phyloP scores from a whole-genome alignment of 257 asterid genomes.

The Plectranthus barbatus region DNA sequence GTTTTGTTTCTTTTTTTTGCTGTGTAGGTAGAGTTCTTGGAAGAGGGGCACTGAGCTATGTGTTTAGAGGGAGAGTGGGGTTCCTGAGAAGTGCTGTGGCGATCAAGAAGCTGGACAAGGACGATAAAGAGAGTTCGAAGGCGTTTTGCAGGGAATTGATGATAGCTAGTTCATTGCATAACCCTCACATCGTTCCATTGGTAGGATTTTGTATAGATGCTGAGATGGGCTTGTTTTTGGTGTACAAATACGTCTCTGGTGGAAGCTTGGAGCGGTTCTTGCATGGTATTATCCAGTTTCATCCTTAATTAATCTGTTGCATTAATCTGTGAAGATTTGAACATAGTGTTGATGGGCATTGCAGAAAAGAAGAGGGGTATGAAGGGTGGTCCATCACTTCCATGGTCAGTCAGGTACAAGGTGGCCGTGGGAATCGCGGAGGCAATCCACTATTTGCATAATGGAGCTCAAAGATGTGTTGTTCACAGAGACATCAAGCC shows the following conservation, averaged over 20 bases:
- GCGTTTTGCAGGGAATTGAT: slow-evolving; percentile 83
- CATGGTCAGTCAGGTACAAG: slow-evolving; percentile 55
- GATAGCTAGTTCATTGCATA: slow-evolving; percentile 73
- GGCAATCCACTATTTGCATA: slow-evolving; percentile 62
- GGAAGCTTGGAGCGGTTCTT: slow-evolving; percentile 70
- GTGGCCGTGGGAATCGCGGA: slow-evolving; percentile 68
- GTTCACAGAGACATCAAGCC: slow-evolving; percentile 91
- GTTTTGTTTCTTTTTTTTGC: background rate
- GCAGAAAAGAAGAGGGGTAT: slow-evolving; percentile 62
- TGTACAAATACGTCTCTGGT: slow-evolving; percentile 78
- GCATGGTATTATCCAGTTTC: slow-evolving; percentile 34
- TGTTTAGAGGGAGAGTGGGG: slow-evolving; percentile 70
- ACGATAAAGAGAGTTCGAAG: slow-evolving; percentile 67
- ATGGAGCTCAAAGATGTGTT: slow-evolving; percentile 75
- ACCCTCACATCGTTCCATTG: slow-evolving; percentile 66
- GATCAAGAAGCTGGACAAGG: slow-evolving; percentile 65
- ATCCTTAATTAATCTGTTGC: background rate
- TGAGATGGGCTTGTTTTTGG: slow-evolving; percentile 70
- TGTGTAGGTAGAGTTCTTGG: slow-evolving; percentile 73
- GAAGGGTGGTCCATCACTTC: slow-evolving; percentile 42
- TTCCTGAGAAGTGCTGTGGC: slow-evolving; percentile 51
- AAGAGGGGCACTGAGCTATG: slow-evolving; percentile 84
- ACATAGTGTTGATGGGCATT: background rate
- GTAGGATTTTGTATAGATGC: slow-evolving; percentile 82
- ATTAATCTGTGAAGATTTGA: slow-evolving; percentile 1